Evolutionary conservation across 257 asterid genomes (phyloP).

Genomic region (Euphrasia confusa): DNA sequence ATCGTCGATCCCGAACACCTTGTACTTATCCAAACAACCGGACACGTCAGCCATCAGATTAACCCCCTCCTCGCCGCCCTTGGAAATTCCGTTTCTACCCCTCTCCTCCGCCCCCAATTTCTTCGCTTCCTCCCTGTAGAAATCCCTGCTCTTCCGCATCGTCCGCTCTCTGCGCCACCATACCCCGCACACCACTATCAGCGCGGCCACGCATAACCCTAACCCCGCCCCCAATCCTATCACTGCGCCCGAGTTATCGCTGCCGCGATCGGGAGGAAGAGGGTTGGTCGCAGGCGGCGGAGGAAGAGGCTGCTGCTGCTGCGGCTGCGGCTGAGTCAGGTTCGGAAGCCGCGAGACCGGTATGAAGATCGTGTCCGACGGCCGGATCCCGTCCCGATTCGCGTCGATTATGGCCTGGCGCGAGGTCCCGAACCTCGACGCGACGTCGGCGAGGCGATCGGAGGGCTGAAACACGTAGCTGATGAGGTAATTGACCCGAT

Average conservation of each 20-base stretch:
- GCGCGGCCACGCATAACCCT: slow-evolving; percentile 47
- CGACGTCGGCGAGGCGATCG: slow-evolving; percentile 46
- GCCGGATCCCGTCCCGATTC: slow-evolving; percentile 41
- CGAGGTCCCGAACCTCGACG: slow-evolving; percentile 47
- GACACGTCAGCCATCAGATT: slow-evolving; percentile 86
- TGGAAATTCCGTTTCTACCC: slow-evolving; percentile 32
- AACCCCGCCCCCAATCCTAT: slow-evolving; percentile 60
- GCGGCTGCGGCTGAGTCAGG: slow-evolving; percentile 60
- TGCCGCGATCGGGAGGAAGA: background rate
- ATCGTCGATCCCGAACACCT: slow-evolving; percentile 59
- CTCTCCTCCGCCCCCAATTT: slow-evolving; percentile 40
- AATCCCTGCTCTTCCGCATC: slow-evolving; percentile 28
- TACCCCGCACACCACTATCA: slow-evolving; percentile 37
- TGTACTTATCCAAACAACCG: slow-evolving; percentile 90
- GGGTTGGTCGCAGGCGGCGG: background rate
- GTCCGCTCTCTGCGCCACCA: slow-evolving; percentile 41
- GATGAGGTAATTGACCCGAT: slow-evolving; percentile 40
- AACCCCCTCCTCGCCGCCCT: slow-evolving; percentile 50
- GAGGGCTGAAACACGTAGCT: slow-evolving; percentile 65
- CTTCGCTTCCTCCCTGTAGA: slow-evolving; percentile 1
- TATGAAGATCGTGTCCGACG: slow-evolving; percentile 55
- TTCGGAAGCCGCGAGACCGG: slow-evolving; percentile 65
- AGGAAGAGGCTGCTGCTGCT: slow-evolving; percentile 16
- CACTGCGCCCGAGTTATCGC: slow-evolving; percentile 44
- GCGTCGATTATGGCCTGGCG: slow-evolving; percentile 35